These are phyloP conservation scores for Stentor roeselii DNA, from an alignment of 73 alveolate genomes.

Conservation along the genomic window DNA sequence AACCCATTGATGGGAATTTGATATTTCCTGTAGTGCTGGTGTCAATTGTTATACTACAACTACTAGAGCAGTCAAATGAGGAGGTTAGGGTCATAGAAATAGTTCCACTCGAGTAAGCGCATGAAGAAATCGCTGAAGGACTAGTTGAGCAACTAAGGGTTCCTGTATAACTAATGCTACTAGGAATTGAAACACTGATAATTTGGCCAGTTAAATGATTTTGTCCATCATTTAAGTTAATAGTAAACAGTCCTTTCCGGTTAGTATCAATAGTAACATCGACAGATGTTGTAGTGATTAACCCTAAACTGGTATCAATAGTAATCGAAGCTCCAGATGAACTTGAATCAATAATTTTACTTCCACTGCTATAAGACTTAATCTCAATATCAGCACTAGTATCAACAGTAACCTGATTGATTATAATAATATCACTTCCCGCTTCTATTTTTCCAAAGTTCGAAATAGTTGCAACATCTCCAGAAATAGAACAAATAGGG, in stretches of 20 bases:
- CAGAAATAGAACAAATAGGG: not conserved
- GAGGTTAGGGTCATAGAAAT: not conserved
- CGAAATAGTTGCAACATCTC: not conserved
- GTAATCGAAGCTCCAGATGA: no score
- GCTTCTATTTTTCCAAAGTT: slow-evolving; percentile 21
- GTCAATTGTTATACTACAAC: not conserved
- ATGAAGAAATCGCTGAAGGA: no score
- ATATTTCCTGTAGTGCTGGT: not conserved
- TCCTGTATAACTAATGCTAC: no score
- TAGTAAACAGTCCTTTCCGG: no score
- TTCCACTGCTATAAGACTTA: not conserved
- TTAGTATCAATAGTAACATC: no score
- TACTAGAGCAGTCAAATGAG: not conserved
- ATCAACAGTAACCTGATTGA: not conserved
- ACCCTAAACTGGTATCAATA: no score
- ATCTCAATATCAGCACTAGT: not conserved
- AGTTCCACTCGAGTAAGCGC: not conserved
- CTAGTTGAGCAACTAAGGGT: no score
- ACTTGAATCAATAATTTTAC: no score
- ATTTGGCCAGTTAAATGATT: no score
- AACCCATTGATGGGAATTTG: not conserved
- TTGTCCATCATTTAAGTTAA: no score
- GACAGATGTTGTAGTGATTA: no score
- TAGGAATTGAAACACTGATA: no score
- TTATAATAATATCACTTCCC: not conserved